Evolutionary conservation across 208 protist species (phyloP).

Genomic region (Leishmania amazonensis): DNA sequence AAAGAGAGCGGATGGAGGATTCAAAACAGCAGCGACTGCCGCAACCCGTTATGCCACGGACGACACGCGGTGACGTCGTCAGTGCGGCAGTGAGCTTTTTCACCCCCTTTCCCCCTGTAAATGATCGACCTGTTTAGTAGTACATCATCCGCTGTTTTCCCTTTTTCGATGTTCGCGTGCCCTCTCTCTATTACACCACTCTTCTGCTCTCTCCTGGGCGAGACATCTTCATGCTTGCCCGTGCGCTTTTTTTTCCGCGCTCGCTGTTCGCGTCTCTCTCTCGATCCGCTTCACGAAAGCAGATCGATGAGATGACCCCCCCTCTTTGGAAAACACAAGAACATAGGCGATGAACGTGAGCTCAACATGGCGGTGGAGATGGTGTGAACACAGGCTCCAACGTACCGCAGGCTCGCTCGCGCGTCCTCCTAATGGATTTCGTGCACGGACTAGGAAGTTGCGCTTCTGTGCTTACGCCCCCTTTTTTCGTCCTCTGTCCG

Average conservation of each 20-base stretch:
- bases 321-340: neutral
- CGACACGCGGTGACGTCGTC: neutral
- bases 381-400: neutral
- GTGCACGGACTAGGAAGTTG: neutral
- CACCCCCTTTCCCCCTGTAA: neutral
- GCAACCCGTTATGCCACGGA: neutral
- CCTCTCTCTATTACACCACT: neutral
- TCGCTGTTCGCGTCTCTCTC: neutral
- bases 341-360: neutral
- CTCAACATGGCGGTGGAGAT: no score
- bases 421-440: neutral
- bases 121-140: neutral
- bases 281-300: neutral
- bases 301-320: neutral
- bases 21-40: neutral
- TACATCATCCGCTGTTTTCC: neutral
- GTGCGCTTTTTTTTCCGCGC: no score
- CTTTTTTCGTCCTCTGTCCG: slow-evolving; percentile 1
- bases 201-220: neutral
- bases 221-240: neutral
- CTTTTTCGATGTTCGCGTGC: neutral
- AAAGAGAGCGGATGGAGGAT: neutral
- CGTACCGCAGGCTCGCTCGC: neutral
- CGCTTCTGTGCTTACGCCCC: neutral
- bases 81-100: neutral